A percentile compares a stretch with the other conserved stretches of the same genome.
Evolutionary conservation across 2,329 filamentous ascomycete species (phyloP).

Genomic region (Plectosphaerella plurivora): DNA sequence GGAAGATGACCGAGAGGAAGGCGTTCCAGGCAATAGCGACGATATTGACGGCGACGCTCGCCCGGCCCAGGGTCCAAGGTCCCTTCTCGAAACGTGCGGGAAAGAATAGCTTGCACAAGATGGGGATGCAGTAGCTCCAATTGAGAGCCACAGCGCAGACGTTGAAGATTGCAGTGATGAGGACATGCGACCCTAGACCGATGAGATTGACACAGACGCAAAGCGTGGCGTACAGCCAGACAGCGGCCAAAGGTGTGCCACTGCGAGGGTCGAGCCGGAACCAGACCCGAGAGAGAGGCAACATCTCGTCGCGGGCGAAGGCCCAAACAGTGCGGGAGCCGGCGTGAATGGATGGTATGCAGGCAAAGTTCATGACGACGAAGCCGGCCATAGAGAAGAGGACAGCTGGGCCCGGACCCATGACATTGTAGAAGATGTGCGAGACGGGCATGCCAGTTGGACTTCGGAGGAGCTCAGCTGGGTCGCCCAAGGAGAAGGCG

Average conservation of each 20-base stretch:
- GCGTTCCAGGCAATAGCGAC: constrained; percentile 47
- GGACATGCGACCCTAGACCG: constrained; percentile 49
- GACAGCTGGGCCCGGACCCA: constrained; percentile 47
- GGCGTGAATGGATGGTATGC: constrained; percentile 52
- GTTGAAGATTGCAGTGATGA: constrained; percentile 50
- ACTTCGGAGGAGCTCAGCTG: constrained; percentile 35
- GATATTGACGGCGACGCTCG: constrained; percentile 34
- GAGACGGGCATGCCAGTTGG: constrained; percentile 47
- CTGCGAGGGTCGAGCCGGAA: constrained; percentile 43
- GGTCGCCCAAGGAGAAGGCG: constrained; percentile 52
- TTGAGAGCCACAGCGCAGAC: constrained; percentile 50
- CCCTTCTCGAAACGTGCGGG: constrained; percentile 40
- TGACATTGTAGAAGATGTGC: constrained; percentile 54
- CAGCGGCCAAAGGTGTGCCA: constrained; percentile 45
- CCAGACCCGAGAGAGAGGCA: constrained; percentile 43
- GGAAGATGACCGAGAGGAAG: constrained; percentile 49
- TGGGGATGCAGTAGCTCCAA: constrained; percentile 53
- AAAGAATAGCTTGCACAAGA: constrained; percentile 46
- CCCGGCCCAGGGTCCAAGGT: constrained; percentile 45
- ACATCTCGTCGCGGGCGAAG: constrained; percentile 46
- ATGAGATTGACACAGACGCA: constrained; percentile 56
- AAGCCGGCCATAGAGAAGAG: constrained; percentile 53
- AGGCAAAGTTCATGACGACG: constrained; percentile 54
- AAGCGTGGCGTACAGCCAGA: constrained; percentile 50
- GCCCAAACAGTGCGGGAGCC: constrained; percentile 50